phyloP scores from a whole-genome alignment of 202 grass and related monocot genomes.

The Dendrocalamus latiflorus region DNA sequence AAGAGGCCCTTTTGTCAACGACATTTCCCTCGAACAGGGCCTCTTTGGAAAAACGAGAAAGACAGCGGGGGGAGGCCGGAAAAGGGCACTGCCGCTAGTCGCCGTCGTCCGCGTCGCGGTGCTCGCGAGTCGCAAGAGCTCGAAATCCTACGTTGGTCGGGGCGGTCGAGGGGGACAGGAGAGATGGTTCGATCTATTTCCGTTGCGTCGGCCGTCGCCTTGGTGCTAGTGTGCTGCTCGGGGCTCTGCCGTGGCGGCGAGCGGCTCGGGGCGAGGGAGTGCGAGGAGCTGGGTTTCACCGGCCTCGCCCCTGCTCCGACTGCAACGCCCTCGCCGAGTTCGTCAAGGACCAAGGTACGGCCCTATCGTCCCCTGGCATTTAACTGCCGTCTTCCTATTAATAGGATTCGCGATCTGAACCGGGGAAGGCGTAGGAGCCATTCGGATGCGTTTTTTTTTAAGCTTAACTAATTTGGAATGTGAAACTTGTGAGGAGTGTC shows the following conservation, averaged over 20 bases:
- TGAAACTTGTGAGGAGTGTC: not conserved
- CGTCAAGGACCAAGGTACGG: slow-evolving; percentile 80
- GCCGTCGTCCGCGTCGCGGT: not conserved
- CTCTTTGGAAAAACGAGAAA: not conserved
- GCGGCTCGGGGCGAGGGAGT: slow-evolving; percentile 54
- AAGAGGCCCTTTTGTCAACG: not conserved
- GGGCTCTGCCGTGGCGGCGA: slow-evolving; percentile 31
- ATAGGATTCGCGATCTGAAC: slow-evolving; percentile 19
- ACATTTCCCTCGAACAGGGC: not conserved
- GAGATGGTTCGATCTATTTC: slow-evolving; percentile 22
- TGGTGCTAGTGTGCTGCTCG: slow-evolving; percentile 14
- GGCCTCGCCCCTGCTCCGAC: slow-evolving; percentile 95
- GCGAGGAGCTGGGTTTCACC: slow-evolving; percentile 94
- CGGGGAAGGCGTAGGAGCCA: not conserved
- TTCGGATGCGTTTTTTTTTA: not conserved
- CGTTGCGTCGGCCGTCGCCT: not conserved
- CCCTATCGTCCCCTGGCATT: not conserved
- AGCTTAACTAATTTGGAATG: not conserved
- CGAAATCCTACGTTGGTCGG: not conserved
- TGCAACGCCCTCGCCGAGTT: slow-evolving; percentile 76
- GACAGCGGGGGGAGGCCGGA: not conserved
- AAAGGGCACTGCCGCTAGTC: not conserved
- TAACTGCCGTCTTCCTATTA: not conserved
- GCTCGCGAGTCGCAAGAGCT: slow-evolving; percentile 1
- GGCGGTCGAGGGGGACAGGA: not conserved